Percentiles rank a stretch among this genome's conserved stretches.
These are phyloP conservation scores for Amanita pseudoporphyria DNA, from an alignment of 768 basidiomycete species.

Conservation along the genomic window DNA sequence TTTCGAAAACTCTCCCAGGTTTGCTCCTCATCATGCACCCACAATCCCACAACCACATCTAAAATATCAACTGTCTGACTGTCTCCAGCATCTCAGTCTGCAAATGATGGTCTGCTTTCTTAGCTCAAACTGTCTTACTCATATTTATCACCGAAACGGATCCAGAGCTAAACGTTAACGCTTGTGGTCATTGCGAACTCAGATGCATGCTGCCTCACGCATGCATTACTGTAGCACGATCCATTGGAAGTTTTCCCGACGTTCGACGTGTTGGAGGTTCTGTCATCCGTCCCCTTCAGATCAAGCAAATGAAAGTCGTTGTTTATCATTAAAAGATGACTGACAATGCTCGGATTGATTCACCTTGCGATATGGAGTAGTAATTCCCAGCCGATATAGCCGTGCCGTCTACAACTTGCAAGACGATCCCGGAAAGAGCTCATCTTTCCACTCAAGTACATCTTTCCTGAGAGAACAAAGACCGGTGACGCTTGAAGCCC, in stretches of 20 bases:
- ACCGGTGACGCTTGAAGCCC: too few species aligned
- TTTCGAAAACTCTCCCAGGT: neutral
- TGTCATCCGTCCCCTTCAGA: constrained; percentile 10
- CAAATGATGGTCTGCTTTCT: neutral
- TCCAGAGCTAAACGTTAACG: too few species aligned
- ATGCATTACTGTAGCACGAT: too few species aligned
- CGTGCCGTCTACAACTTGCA: too few species aligned
- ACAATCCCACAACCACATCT: neutral
- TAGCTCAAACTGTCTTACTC: neutral
- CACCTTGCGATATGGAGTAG: constrained; percentile 7
- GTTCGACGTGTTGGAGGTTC: constrained; percentile 13
- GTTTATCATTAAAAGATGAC: constrained; percentile 3
- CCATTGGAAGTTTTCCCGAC: neutral
- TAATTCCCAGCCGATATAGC: constrained; percentile 6
- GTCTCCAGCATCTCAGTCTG: neutral
- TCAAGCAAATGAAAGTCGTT: constrained; percentile 6
- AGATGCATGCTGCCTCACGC: too few species aligned
- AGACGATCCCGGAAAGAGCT: too few species aligned
- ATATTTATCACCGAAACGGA: too few species aligned
- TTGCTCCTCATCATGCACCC: neutral
- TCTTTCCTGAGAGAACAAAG: too few species aligned
- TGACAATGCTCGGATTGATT: neutral
- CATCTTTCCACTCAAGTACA: too few species aligned
- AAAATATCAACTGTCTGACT: neutral
- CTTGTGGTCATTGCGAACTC: too few species aligned